Evolutionary conservation across 106 monocot species (phyloP).

Genomic region (Agapanthus africanus): DNA sequence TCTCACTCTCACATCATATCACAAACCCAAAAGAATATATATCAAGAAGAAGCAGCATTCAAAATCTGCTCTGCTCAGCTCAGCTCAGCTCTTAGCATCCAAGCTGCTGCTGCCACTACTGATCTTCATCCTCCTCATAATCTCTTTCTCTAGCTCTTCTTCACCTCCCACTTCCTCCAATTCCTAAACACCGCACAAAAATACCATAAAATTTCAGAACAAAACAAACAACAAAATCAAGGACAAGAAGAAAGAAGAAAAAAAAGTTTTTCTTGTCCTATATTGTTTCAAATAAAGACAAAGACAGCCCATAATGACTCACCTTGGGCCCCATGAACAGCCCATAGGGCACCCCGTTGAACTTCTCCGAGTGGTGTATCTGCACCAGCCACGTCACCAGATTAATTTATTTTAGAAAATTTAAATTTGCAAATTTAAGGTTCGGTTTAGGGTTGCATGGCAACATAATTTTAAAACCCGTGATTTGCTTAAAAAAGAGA

Average conservation of each 20-base stretch:
- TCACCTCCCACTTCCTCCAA: constrained; percentile 85
- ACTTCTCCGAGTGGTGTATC: constrained; percentile 93
- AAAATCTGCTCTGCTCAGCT: no score
- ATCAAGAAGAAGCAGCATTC: no score
- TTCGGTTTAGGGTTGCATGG: no score
- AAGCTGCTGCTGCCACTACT: no score
- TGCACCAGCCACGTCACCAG: constrained; percentile 14
- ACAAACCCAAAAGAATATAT: no score
- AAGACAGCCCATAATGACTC: background rate
- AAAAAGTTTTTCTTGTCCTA: background rate
- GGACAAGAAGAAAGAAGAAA: background rate
- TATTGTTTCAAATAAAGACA: background rate
- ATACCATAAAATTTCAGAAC: background rate
- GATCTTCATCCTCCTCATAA: constrained; percentile 41
- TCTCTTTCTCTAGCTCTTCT: constrained; percentile 80
- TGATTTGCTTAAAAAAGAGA: no score
- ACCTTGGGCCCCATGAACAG: constrained; percentile 90
- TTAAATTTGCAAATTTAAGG: no score
- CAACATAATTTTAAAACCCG: no score
- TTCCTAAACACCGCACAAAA: constrained; percentile 42
- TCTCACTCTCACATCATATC: no score
- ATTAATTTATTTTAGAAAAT: background rate
- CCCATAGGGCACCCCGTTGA: constrained; percentile 82
- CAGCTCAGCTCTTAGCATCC: no score
- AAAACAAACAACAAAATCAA: background rate